These are phyloP conservation scores for Ganoderma boninense DNA, from an alignment of 1,284 basidiomycete species.

Conservation along the genomic window DNA sequence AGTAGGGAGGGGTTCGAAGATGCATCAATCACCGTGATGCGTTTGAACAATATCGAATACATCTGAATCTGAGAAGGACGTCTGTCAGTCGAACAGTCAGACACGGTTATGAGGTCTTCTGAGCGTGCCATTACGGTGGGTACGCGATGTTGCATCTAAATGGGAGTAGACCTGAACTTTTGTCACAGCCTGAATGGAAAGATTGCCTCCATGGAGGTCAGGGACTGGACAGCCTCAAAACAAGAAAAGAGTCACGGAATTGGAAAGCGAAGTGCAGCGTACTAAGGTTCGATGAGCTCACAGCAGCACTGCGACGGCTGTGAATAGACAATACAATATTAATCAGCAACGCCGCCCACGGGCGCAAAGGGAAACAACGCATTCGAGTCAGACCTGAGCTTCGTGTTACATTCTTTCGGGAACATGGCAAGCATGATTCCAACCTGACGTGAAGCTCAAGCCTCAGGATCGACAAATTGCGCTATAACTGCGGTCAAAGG, in stretches of 20 bases:
- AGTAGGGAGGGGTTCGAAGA: conserved; percentile 10
- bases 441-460: neutral
- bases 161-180: neutral
- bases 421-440: neutral
- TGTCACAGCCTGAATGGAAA: neutral
- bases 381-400: neutral
- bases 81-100: conserved; percentile 5
- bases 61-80: conserved; percentile 2
- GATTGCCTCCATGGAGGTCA: neutral
- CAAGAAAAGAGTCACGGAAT: neutral
- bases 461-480: neutral
- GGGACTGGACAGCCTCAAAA: neutral
- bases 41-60: conserved; percentile 8
- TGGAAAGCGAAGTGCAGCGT: neutral
- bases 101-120: neutral
- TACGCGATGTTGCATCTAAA: neutral
- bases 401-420: neutral
- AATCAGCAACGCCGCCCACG: neutral
- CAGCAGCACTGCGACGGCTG: neutral
- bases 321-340: neutral
- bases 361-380: neutral
- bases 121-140: neutral
- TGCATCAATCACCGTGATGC: conserved; percentile 11
- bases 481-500: neutral
- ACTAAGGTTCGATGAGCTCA: neutral